Conservation (phyloP, 768 basidiomycete genomes). For the Sarcodon aspratus region DNA sequence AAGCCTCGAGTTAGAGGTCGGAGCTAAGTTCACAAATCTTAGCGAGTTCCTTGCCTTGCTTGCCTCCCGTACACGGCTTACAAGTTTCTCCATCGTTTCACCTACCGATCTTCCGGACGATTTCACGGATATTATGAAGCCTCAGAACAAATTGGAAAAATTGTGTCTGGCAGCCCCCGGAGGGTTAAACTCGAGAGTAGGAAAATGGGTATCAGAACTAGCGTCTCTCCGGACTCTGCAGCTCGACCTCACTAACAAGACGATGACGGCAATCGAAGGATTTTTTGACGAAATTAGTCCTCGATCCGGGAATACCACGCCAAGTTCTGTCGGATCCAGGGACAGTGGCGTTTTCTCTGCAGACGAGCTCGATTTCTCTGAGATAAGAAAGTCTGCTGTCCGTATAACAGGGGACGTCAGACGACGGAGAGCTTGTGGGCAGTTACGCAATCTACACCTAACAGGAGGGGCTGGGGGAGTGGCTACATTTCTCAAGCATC, state of each 20-base stretch:
- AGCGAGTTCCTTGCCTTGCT: constrained; percentile 52
- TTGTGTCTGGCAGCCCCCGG: constrained; percentile 62
- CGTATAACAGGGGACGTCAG: constrained; percentile 51
- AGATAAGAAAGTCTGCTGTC: constrained; percentile 59
- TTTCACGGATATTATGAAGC: constrained; percentile 53
- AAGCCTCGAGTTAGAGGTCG: constrained; percentile 50
- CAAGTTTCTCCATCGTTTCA: constrained; percentile 59
- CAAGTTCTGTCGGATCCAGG: constrained; percentile 52
- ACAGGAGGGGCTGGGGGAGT: constrained; percentile 64
- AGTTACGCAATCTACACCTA: constrained; percentile 49
- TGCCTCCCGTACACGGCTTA: constrained; percentile 49
- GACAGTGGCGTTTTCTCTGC: constrained; percentile 74
- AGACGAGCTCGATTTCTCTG: constrained; percentile 68
- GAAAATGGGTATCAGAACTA: constrained; percentile 60
- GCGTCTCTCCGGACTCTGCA: constrained; percentile 52
- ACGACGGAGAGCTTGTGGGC: constrained; percentile 43
- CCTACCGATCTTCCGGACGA: constrained; percentile 60
- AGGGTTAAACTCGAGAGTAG: constrained; percentile 59
- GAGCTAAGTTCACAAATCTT: constrained; percentile 43
- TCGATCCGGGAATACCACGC: constrained; percentile 60
- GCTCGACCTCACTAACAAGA: constrained; percentile 61
- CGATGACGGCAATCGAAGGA: constrained; percentile 61
- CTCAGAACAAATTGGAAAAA: constrained; percentile 49
- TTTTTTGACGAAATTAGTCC: constrained; percentile 64
- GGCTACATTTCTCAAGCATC: constrained; percentile 58